Evolutionary conservation across 176 grass and related monocot species (phyloP).

Genomic region (Bromus sterilis): DNA sequence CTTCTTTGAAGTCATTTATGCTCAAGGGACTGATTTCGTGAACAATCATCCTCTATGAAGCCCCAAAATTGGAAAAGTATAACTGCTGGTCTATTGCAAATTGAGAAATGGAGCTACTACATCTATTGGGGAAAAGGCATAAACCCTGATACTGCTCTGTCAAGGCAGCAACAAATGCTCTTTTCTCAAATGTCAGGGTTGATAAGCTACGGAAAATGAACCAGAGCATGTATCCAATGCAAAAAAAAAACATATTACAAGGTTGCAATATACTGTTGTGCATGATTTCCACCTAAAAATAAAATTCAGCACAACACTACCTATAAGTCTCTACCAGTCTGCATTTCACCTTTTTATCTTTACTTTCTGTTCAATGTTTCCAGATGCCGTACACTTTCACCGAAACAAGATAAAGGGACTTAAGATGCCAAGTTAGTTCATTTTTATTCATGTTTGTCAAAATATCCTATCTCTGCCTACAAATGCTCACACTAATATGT

Average conservation of each 20-base stretch:
- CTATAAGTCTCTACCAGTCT: slow-evolving; percentile 1
- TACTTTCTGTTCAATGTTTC: not conserved
- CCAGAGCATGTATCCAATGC: not conserved
- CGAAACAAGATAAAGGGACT: not conserved
- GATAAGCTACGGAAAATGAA: not conserved
- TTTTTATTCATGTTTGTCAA: slow-evolving; percentile 1
- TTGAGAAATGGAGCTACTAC: not conserved
- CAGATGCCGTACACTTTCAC: not conserved
- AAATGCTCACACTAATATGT: not conserved
- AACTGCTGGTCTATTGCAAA: not conserved
- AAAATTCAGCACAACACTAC: not conserved
- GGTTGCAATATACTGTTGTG: not conserved
- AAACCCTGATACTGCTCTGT: not conserved
- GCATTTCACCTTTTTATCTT: not conserved
- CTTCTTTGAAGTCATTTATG: not conserved
- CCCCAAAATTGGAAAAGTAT: not conserved
- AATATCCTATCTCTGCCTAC: not conserved
- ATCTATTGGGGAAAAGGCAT: not conserved
- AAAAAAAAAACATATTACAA: not conserved
- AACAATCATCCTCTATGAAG: not conserved
- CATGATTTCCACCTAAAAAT: not conserved
- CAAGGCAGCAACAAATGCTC: not conserved
- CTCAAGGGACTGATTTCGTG: not conserved
- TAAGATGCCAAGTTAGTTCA: not conserved
- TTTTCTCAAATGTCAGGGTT: not conserved